Evolutionary conservation across 805 yeast species (phyloP), one percentile per base, ranked within the genome.

Genomic region (Henningerozyma blattae): DNA sequence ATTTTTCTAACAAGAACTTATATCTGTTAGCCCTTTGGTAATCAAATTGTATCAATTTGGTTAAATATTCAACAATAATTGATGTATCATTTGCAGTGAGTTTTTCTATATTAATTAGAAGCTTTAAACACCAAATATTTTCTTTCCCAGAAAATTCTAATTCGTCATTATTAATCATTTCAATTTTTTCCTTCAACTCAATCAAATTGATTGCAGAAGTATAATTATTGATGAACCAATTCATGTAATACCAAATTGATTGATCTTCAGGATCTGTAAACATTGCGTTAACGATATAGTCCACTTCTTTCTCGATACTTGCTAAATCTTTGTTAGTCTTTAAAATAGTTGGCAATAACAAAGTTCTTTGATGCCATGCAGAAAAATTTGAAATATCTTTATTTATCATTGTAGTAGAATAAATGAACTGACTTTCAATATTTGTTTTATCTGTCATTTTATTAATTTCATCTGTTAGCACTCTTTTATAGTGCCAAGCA

Each of bases 211-310:
- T 19, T 34, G 64, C 64, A 15, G 61, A 56, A 1, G 50, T 56
- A 13, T 35, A 28, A 5, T 34, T 37, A 4, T 63, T 59, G 7
- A 72, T 54, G 16, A 89, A 62, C 97, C 97, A 91, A 33, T 76
- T 70, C 38, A 84, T 65, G 51, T 87, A 91, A 2, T 81, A 66
- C 96, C 97, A 91, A 0, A 84, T 80, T 0, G 95, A 82, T 29
- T 93, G 87, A 50, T 91, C 98, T 34, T 83, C 89, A 0, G 94
- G 87, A 52, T 91, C 97, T 44, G 94, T 84, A 50, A 77, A 84
- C 59, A 85, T 73, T 0, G 97, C 98, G 19, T 83, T 78, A 38
- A 76, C 78, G 25, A 86, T 66, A 43, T 80, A 66, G 3, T 67
- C 68, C 28, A 86, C 56, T 53, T 91, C 98, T 15, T 62, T 57